Base-by-base conservation (phyloP, 805 yeast genomes). In the Lipomyces spencermartinsiae region DNA sequence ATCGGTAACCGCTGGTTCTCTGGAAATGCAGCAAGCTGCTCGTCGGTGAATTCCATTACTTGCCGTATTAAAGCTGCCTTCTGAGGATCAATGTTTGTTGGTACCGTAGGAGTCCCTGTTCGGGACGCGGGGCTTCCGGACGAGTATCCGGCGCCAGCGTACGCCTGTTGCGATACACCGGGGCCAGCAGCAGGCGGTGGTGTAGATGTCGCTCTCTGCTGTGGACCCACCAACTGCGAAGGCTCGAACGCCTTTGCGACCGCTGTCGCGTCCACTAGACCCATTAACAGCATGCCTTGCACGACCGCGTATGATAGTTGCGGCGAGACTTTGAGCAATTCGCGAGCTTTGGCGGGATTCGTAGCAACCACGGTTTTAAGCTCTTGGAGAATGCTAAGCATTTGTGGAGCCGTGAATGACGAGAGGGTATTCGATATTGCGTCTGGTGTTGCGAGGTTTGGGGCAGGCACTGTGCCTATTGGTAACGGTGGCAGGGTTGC, bases 281-380 rank as follows among this genome's bases (percentile, higher is more conserved):
- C 81, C 58, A 79, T 76, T 68, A 77, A 79, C 70, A 89, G 75
- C 69, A 92, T 78, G 1, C 88, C 82, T 75, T 93, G 97, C 1
- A 93, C 94, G 35, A 92, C 80, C 0, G 97, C 95, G 77, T 88
- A 92, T 1, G 91, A 80, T 58, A 94, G 81, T 77, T 94, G 98
- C 0, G 98, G 98, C 67, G 88, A 87, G 70, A 86, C 86, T 34
- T 83, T 83, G 19, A 93, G 80, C 43, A 93, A 79, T 54, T 83
- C 84, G 62, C 81, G 84, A 81, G 90, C 87, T 66, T 87, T 79
- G 5, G 82, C 82, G 0, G 91, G 90, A 67, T 88, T 84, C 34
- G 82, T 83, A 2, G 78, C 76, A 2, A 89, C 80, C 86, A 91
- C 86, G 25, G 80, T 76, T 73, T 87, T 85, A 16, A 91, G 83